Evolutionary conservation across 352 stramenopile species (phyloP).

Genomic region (Pythium myriotylum): DNA sequence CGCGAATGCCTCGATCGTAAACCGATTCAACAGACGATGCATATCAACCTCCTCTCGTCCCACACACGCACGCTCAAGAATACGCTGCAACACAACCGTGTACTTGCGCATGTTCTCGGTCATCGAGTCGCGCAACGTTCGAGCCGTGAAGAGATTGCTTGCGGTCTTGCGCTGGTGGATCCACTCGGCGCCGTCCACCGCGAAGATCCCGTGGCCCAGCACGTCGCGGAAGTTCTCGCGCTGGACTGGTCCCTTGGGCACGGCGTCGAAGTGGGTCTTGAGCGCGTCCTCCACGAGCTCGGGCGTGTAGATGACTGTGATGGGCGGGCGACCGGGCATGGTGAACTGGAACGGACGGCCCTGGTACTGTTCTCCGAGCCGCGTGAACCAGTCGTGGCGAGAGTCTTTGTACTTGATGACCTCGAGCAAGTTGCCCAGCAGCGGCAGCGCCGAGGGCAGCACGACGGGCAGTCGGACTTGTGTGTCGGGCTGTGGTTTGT

Average conservation of each 20-base stretch:
- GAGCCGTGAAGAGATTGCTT: conserved; percentile 51
- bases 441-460: conserved; percentile 6
- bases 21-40: conserved; percentile 41
- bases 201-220: conserved; percentile 59
- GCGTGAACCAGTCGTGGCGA: conserved; percentile 18
- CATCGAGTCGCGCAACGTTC: conserved; percentile 33
- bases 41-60: conserved; percentile 32
- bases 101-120: conserved; percentile 30
- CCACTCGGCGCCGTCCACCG: conserved; percentile 50
- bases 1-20: conserved; percentile 51
- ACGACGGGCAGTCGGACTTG: background rate
- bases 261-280: conserved; percentile 19
- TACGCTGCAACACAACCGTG: conserved; percentile 16
- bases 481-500: background rate
- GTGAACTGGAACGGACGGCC: conserved; percentile 1
- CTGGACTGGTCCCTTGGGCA: conserved; percentile 26
- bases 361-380: conserved; percentile 5
- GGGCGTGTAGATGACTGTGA: conserved; percentile 24
- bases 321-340: conserved; percentile 1
- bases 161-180: conserved; percentile 49
- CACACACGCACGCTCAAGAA: conserved; percentile 1
- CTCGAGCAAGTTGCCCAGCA: conserved; percentile 13
- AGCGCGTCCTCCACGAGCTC: conserved; percentile 39
- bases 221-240: conserved; percentile 37
- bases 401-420: background rate